These are phyloP conservation scores for Juglanconis oblonga DNA, from an alignment of 2,329 filamentous ascomycete genomes.

Conservation along the genomic window DNA sequence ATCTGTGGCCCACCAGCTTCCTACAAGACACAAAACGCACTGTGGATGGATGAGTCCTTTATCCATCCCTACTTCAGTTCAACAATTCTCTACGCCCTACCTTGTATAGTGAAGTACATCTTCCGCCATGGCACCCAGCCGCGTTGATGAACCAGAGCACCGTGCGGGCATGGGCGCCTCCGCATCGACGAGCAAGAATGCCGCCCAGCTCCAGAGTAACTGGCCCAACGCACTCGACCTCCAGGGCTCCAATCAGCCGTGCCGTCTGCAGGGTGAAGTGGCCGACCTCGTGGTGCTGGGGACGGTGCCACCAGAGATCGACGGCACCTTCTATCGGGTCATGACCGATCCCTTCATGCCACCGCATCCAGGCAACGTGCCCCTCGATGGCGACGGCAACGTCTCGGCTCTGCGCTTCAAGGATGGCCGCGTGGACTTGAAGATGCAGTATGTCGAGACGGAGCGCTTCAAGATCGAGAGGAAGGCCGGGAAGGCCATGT, in stretches of 20 bases:
- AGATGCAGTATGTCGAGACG: conserved; percentile 33
- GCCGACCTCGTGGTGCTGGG: conserved; percentile 26
- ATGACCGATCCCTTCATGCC: conserved; percentile 40
- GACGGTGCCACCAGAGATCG: conserved; percentile 27
- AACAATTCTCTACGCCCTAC: too few species aligned
- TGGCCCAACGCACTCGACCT: conserved; percentile 8
- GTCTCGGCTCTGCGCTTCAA: conserved; percentile 32
- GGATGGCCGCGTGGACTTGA: conserved; percentile 28
- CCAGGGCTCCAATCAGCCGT: conserved; percentile 20
- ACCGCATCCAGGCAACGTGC: conserved; percentile 31
- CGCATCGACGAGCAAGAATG: background rate
- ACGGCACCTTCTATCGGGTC: conserved; percentile 34
- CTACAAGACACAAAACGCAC: too few species aligned
- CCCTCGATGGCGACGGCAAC: conserved; percentile 37
- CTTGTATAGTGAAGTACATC: too few species aligned
- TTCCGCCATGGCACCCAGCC: conserved; percentile 3
- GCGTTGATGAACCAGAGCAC: background rate
- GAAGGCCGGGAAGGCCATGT: conserved; percentile 28
- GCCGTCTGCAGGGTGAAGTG: conserved; percentile 21
- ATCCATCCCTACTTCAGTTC: too few species aligned
- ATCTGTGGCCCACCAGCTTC: too few species aligned
- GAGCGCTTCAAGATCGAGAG: conserved; percentile 32
- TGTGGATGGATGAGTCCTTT: too few species aligned
- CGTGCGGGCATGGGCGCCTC: background rate
- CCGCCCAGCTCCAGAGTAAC: conserved; percentile 1